These are phyloP conservation scores for Comarum palustre DNA, from an alignment of 306 rosid species.

Conservation along the genomic window DNA sequence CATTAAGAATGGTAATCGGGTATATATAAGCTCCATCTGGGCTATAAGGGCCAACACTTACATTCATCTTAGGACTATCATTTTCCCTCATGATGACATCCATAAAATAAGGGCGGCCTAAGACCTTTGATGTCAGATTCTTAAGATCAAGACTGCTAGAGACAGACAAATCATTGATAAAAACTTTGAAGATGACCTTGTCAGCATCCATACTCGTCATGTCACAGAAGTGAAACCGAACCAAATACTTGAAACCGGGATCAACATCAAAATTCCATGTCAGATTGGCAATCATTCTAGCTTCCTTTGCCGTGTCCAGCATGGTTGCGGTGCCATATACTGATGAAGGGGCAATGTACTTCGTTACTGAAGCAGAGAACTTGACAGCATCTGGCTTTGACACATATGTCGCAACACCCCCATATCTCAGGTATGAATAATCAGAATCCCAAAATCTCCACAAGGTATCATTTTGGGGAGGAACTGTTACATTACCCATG, in stretches of 20 bases:
- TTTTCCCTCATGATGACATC: constrained; percentile 40
- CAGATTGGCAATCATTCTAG: constrained; percentile 30
- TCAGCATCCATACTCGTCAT: constrained; percentile 15
- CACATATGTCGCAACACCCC: constrained; percentile 23
- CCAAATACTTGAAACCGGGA: constrained; percentile 57
- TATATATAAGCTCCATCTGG: not conserved
- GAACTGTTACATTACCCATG: constrained; percentile 53
- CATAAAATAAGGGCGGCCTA: constrained; percentile 48
- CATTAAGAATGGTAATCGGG: constrained; percentile 51
- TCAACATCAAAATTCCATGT: constrained; percentile 53
- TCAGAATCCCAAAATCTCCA: constrained; percentile 61
- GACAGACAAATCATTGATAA: constrained; percentile 46
- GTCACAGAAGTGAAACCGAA: constrained; percentile 73
- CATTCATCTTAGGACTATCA: constrained; percentile 32
- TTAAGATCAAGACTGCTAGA: constrained; percentile 32
- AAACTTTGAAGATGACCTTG: constrained; percentile 36
- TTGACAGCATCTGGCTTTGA: constrained; percentile 38
- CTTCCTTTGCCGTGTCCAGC: constrained; percentile 20
- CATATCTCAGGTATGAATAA: constrained; percentile 28
- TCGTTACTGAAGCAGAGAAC: constrained; percentile 15
- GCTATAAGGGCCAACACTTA: constrained; percentile 48
- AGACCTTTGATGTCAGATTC: constrained; percentile 16
- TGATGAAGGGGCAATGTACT: constrained; percentile 39
- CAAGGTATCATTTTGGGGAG: constrained; percentile 43
- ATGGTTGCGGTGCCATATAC: constrained; percentile 58